Conservation (phyloP, 2,329 filamentous ascomycete species). For the Decorospora gaudefroyi region DNA sequence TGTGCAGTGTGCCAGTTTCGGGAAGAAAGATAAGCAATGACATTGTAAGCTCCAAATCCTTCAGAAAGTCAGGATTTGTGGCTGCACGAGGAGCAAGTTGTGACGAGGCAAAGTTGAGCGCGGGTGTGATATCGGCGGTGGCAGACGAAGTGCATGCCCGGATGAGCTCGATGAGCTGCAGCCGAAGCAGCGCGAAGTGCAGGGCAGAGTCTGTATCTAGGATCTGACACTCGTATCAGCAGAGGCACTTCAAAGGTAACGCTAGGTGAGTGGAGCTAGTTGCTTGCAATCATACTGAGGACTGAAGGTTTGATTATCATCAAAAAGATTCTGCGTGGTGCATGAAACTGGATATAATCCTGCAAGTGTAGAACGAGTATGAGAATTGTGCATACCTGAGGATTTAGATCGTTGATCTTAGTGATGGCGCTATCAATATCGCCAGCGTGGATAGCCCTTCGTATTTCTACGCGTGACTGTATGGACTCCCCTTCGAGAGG, state of each 20-base stretch:
- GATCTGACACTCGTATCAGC: slow-evolving; percentile 63
- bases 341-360: slow-evolving; percentile 99
- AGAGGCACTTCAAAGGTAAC: slow-evolving; percentile 13
- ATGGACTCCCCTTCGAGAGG: slow-evolving; percentile 75
- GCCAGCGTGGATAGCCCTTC: slow-evolving; percentile 81
- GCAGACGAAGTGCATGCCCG: slow-evolving; percentile 69
- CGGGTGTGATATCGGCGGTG: slow-evolving; percentile 74
- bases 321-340: slow-evolving; percentile 98
- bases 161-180: slow-evolving; percentile 94
- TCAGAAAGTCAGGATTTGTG: slow-evolving; percentile 77
- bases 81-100: slow-evolving; percentile 87
- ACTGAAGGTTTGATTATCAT: slow-evolving; percentile 87
- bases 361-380: slow-evolving; percentile 54
- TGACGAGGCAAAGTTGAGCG: slow-evolving; percentile 82
- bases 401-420: slow-evolving; percentile 84
- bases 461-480: slow-evolving; percentile 77
- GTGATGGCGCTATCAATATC: slow-evolving; percentile 85
- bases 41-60: slow-evolving; percentile 91
- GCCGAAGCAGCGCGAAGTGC: slow-evolving; percentile 85
- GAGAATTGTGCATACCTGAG: slow-evolving; percentile 69
- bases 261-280: slow-evolving; percentile 8
- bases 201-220: slow-evolving; percentile 80
- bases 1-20: slow-evolving; percentile 67
- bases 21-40: slow-evolving; percentile 84
- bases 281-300: slow-evolving; percentile 72